Conservation (phyloP, 2,329 filamentous ascomycete species). For the Metarhizium sp. region DNA sequence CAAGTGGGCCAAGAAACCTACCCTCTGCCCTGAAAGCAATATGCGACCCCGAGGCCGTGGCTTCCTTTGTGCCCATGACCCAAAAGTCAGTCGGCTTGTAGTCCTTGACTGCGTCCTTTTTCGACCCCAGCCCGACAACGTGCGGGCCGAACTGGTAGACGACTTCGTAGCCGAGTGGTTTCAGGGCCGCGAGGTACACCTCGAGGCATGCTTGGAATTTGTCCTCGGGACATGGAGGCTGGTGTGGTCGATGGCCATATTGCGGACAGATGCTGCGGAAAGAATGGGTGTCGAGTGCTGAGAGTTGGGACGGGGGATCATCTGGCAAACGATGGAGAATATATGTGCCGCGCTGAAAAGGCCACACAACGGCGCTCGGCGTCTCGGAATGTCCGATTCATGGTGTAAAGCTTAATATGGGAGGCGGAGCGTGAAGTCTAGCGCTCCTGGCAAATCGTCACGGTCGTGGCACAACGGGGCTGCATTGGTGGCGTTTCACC, state of each 20-base stretch:
- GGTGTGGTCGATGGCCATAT: constrained; percentile 27
- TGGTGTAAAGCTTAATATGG: neutral
- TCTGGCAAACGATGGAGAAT: no score
- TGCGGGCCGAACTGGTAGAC: constrained; percentile 16
- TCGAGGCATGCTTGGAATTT: constrained; percentile 18
- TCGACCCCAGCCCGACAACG: constrained; percentile 22
- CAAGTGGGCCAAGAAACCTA: constrained; percentile 7
- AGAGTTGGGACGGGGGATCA: no score
- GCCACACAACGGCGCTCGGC: neutral
- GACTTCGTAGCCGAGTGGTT: constrained; percentile 25
- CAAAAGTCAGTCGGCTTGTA: constrained; percentile 19
- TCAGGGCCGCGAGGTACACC: constrained; percentile 26
- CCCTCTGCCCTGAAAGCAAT: constrained; percentile 23
- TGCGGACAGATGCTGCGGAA: neutral
- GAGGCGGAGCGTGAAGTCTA: neutral
- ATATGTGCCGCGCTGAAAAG: neutral
- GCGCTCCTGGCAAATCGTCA: no score
- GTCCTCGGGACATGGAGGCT: constrained; percentile 18
- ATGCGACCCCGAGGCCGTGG: constrained; percentile 12
- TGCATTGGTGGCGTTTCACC: no score
- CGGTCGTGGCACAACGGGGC: no score
- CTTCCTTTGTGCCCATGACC: constrained; percentile 14
- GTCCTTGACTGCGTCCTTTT: constrained; percentile 7
- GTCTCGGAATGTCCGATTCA: neutral
- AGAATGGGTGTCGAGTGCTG: no score